Evolutionary conservation across 345 rosid genomes (phyloP), one percentile per base, ranked within the genome.

Genomic region (Diplotaxis tenuifolia): DNA sequence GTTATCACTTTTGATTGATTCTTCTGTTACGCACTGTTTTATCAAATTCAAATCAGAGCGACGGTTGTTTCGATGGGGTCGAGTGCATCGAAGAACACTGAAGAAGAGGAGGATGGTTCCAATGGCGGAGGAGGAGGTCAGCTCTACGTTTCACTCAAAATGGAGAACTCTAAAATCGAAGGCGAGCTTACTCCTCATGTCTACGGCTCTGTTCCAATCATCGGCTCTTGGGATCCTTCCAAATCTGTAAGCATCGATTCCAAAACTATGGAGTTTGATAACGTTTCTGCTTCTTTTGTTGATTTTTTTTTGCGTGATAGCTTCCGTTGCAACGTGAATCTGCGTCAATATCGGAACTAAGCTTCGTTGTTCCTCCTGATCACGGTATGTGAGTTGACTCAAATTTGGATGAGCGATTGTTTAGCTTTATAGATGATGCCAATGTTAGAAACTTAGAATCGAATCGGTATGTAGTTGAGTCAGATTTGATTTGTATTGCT

Each of bases 291-390:
- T 18, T 19, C 14, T 36, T 40, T 23, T 49, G 2, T 70, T 59
- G 11, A 6, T 32, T n/a, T 27, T 64, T 10, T 21, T 38, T 49
- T 64, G 12, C 14, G 21, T 22, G 6, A 67, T 22, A 93, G 98
- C 91, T 95, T 75, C 75, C 89, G 50, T 68, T 92, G 98, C 96
- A 73, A 76, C 96, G 98, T 21, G 99, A 95, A 79, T 90, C 98
- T 16, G 87, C 93, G 69, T 88, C 92, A 58, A 85, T 85, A 89
- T 95, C 96, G 87, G 97, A 87, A 22, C 66, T 90, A 62, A 87
- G 99, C 82, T 95, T 95, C 59, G 99, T 95, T 65, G 96, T 95
- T 76, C 96, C 99, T 75, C 87, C 99, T 57, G 90, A 95, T 84
- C 99, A 95, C 68, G 97, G 99, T 95, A 72, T 42, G 27, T 10